Percentiles rank a stretch among this genome's conserved stretches.
Evolutionary conservation across 148 eudicot genomes (phyloP).

Genomic region (Chenopodium quinoa): DNA sequence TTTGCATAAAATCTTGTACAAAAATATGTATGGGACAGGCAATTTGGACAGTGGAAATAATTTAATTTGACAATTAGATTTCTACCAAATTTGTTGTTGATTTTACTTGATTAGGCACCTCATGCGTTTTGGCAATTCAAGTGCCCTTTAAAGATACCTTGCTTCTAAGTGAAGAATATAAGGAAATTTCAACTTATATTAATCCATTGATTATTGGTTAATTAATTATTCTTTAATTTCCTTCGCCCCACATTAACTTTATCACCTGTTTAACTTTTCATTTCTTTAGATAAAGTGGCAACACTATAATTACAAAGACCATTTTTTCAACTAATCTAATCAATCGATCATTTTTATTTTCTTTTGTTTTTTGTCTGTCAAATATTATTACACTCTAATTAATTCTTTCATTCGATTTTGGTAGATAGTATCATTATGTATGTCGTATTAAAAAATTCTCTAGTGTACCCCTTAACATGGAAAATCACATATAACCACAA

Average conservation of each 20-base stretch:
- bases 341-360: not conserved
- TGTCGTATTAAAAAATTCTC: too few relatives aligned
- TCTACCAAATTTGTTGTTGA: not conserved
- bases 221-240: not conserved
- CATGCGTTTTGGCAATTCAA: not conserved
- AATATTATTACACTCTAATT: too few relatives aligned
- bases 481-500: too few relatives aligned
- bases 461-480: too few relatives aligned
- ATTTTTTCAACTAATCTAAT: not conserved
- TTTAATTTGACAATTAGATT: too few relatives aligned
- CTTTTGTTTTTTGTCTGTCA: too few relatives aligned
- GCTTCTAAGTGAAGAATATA: constrained; percentile 8
- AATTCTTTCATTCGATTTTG: not conserved
- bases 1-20: too few relatives aligned
- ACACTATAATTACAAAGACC: not conserved
- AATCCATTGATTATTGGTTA: not conserved
- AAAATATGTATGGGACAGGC: too few relatives aligned
- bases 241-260: not conserved
- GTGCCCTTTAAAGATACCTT: not conserved
- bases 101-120: not conserved
- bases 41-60: too few relatives aligned
- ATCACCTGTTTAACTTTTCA: too few relatives aligned
- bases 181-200: not conserved
- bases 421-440: not conserved
- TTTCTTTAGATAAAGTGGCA: not conserved